A percentile compares a stretch with the other conserved stretches of the same genome.
These are phyloP conservation scores for Ophiocordyceps polyrhachis-furcata DNA, from an alignment of 2,329 filamentous ascomycete genomes.

Conservation along the genomic window DNA sequence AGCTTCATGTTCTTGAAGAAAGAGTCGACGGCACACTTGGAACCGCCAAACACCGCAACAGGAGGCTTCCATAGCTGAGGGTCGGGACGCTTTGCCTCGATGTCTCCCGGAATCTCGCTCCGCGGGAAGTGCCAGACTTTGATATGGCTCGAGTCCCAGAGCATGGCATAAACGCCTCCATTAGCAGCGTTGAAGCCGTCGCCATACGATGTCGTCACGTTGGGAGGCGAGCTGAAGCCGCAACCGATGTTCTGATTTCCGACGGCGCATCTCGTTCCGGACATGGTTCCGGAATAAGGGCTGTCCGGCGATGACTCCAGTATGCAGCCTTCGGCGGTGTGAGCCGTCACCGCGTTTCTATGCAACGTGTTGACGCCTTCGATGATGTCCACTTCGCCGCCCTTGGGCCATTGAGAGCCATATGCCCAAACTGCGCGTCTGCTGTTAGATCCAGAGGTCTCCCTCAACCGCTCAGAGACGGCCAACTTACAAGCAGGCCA, in stretches of 20 bases:
- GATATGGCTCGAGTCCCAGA: constrained; percentile 51
- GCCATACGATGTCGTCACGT: constrained; percentile 33
- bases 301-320: constrained; percentile 4
- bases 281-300: constrained; percentile 10
- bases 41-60: constrained; percentile 46
- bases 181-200: constrained; percentile 45
- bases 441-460: constrained; percentile 2
- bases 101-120: constrained; percentile 44
- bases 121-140: constrained; percentile 62
- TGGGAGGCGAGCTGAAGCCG: constrained; percentile 20
- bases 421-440: constrained; percentile 28
- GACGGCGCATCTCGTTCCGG: constrained; percentile 18
- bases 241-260: constrained; percentile 23
- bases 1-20: constrained; percentile 53
- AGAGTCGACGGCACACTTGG: constrained; percentile 42
- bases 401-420: constrained; percentile 37
- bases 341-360: constrained; percentile 41
- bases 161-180: constrained; percentile 52
- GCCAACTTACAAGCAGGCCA: constrained; percentile 48
- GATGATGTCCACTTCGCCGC: constrained; percentile 52
- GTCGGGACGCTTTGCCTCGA: constrained; percentile 37
- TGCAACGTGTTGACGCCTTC: constrained; percentile 48
- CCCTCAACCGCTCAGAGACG: too few relatives aligned
- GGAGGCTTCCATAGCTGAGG: constrained; percentile 52
- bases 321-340: constrained; percentile 26